These are phyloP conservation scores for Paraphoma sp. DNA, from an alignment of 2,329 filamentous ascomycete genomes.

Conservation along the genomic window DNA sequence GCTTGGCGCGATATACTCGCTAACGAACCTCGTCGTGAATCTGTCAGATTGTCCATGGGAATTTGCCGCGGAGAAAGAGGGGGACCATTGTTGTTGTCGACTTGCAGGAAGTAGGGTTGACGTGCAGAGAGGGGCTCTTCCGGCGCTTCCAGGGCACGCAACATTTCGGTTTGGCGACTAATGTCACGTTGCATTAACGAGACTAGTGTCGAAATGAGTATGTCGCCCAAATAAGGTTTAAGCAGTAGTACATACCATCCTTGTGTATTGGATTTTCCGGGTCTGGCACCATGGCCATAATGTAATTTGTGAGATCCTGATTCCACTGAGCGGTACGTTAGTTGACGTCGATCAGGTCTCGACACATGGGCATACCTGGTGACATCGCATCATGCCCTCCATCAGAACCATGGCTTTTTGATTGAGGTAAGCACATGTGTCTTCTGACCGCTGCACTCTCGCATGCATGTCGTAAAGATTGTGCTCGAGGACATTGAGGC, in stretches of 20 bases:
- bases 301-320: constrained; percentile 78
- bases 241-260: constrained; percentile 69
- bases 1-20: constrained; percentile 60
- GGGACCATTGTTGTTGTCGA: constrained; percentile 59
- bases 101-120: constrained; percentile 52
- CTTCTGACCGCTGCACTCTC: constrained; percentile 81
- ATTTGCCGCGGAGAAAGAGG: constrained; percentile 88
- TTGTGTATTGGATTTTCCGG: constrained; percentile 79
- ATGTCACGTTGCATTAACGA: constrained; percentile 67
- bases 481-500: constrained; percentile 79
- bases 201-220: constrained; percentile 44
- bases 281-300: constrained; percentile 76
- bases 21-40: constrained; percentile 75
- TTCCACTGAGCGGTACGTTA: constrained; percentile 67
- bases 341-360: constrained; percentile 22
- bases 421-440: constrained; percentile 78
- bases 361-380: constrained; percentile 60
- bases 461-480: constrained; percentile 79
- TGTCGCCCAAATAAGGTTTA: constrained; percentile 28
- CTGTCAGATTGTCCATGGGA: constrained; percentile 70
- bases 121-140: constrained; percentile 70
- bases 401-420: constrained; percentile 81
- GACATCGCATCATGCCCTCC: constrained; percentile 77
- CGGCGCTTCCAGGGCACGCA: constrained; percentile 63
- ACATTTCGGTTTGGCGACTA: constrained; percentile 64